Evolutionary conservation across 805 yeast species (phyloP).

Genomic region (Jamesozyma gamospora): DNA sequence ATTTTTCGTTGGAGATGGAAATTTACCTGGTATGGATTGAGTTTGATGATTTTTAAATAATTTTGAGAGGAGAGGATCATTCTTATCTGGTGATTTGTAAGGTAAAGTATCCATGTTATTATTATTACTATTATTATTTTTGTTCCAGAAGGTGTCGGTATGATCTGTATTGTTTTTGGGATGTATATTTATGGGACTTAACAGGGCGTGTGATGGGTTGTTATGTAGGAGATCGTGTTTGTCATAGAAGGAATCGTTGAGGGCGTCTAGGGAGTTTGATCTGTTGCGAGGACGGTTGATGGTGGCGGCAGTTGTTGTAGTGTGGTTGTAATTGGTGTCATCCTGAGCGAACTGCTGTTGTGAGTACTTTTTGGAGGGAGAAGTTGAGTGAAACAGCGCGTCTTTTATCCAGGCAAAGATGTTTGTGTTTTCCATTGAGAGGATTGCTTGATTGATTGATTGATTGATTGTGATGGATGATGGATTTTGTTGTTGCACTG

Average conservation of each 20-base stretch:
- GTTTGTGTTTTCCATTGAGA: background rate
- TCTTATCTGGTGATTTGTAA: conserved; percentile 12
- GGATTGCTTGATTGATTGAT: no score
- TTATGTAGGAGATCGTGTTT: conserved; percentile 18
- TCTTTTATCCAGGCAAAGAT: conserved; percentile 24
- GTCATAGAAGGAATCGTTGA: conserved; percentile 16
- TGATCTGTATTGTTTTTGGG: conserved; percentile 8
- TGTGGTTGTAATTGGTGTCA: conserved; percentile 17
- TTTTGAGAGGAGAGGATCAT: conserved; percentile 19
- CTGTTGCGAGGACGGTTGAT: conserved; percentile 3
- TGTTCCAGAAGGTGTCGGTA: conserved; percentile 21
- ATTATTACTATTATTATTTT: conserved; percentile 4
- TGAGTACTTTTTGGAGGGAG: conserved; percentile 24
- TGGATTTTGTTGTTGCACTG: no score
- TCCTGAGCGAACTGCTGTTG: conserved; percentile 16
- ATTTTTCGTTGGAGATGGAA: conserved; percentile 19
- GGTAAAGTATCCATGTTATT: conserved; percentile 5
- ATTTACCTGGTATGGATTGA: conserved; percentile 23
- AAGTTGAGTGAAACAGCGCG: conserved; percentile 24
- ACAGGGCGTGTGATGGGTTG: conserved; percentile 1
- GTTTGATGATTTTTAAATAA: conserved; percentile 10
- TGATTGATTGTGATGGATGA: no score
- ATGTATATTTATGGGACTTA: conserved; percentile 11
- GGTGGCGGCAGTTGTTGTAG: background rate
- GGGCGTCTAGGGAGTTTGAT: conserved; percentile 22